phyloP scores from a whole-genome alignment of 805 yeast genomes.

The Kuraishia borneana region DNA sequence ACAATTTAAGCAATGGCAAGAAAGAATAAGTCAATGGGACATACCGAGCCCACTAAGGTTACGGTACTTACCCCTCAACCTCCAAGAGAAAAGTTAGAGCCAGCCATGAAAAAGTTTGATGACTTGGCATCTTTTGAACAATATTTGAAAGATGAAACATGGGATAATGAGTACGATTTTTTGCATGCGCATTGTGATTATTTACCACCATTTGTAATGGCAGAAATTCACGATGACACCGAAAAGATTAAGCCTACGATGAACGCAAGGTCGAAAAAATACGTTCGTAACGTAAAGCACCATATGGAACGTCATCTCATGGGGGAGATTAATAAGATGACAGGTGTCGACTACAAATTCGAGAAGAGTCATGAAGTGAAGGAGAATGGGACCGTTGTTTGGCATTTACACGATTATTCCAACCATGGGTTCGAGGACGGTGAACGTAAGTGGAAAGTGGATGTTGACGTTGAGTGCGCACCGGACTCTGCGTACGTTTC shows the following conservation, averaged over 20 bases:
- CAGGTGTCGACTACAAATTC: slow-evolving; percentile 31
- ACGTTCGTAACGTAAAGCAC: slow-evolving; percentile 59
- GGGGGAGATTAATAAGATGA: slow-evolving; percentile 43
- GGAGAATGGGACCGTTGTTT: slow-evolving; percentile 34
- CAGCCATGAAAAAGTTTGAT: slow-evolving; percentile 31
- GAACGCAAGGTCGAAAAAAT: slow-evolving; percentile 58
- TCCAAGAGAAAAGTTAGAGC: slow-evolving; percentile 2
- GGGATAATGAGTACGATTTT: slow-evolving; percentile 66
- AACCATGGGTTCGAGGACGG: slow-evolving; percentile 36
- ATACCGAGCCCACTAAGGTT: slow-evolving; percentile 3
- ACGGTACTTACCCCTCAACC: slow-evolving; percentile 1
- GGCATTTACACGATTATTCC: slow-evolving; percentile 49
- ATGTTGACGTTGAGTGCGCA: slow-evolving; percentile 51
- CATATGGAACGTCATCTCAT: slow-evolving; percentile 59
- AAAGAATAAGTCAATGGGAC: background rate
- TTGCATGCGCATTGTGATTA: slow-evolving; percentile 57
- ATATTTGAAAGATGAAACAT: slow-evolving; percentile 57
- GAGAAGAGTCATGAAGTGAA: slow-evolving; percentile 34
- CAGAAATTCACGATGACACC: slow-evolving; percentile 51
- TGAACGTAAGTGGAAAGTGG: slow-evolving; percentile 49
- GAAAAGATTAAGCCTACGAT: slow-evolving; percentile 61
- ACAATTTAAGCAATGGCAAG: slow-evolving; percentile 2
- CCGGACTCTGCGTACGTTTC: slow-evolving; percentile 56
- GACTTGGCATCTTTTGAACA: slow-evolving; percentile 49
- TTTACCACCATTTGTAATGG: slow-evolving; percentile 62